These are phyloP conservation scores for Tuber microsphaerosporum DNA, from an alignment of 495 filamentous ascomycete species.

Conservation along the genomic window DNA sequence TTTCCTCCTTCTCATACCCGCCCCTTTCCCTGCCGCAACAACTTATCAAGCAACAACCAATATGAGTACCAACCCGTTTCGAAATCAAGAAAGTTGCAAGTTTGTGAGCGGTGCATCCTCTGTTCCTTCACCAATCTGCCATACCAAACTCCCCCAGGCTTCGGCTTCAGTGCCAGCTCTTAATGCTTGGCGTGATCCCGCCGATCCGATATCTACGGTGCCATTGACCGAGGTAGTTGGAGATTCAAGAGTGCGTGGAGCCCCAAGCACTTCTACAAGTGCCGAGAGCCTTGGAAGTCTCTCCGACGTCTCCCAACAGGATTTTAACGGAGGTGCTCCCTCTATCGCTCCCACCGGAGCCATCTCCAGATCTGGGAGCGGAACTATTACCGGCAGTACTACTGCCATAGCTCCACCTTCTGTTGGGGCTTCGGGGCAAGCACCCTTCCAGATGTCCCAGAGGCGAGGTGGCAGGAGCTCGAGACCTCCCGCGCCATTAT, in stretches of 20 bases:
- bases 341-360: not conserved
- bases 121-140: not conserved
- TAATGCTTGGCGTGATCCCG: not conserved
- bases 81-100: not conserved
- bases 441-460: too few relatives aligned
- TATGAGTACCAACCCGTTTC: not conserved
- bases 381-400: not conserved
- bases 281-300: not conserved
- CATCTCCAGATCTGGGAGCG: not conserved
- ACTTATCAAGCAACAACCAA: not conserved
- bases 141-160: not conserved
- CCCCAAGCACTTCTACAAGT: not conserved
- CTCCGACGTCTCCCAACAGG: not conserved
- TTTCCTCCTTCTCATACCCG: not conserved
- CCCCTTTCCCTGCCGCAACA: not conserved
- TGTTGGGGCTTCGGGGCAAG: too few relatives aligned
- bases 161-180: not conserved
- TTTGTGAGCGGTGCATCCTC: not conserved
- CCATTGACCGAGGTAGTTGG: not conserved
- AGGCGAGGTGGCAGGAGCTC: too few relatives aligned
- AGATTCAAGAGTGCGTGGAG: not conserved
- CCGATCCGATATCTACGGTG: not conserved
- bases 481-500: too few relatives aligned
- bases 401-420: too few relatives aligned
- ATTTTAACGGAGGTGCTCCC: not conserved